These are phyloP conservation scores for Astrothelium subdiscretum DNA, from an alignment of 495 filamentous ascomycete species.

Conservation along the genomic window DNA sequence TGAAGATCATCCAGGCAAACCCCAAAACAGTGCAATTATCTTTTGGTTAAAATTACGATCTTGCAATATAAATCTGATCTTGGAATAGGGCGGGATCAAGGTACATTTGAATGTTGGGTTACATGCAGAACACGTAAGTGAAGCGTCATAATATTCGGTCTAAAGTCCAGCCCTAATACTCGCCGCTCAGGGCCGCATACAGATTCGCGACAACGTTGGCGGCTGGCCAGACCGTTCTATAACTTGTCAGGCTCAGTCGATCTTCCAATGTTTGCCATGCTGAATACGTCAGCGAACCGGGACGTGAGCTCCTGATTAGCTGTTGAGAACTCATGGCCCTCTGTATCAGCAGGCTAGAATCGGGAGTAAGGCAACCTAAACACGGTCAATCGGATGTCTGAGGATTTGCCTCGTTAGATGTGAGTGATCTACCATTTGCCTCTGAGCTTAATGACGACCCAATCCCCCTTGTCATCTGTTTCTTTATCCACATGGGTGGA, in stretches of 20 bases:
- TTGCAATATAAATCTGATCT: too few species aligned
- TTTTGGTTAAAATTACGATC: too few species aligned
- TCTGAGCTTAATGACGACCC: constrained; percentile 83
- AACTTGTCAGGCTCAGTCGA: not conserved
- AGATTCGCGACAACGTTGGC: not conserved
- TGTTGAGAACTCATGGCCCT: constrained; percentile 4
- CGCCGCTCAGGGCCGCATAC: not conserved
- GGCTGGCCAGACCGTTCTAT: not conserved
- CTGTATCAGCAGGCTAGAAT: constrained; percentile 17
- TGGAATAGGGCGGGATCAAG: too few species aligned
- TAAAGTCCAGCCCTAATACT: not conserved
- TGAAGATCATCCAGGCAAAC: not conserved
- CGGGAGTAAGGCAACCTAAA: constrained; percentile 28
- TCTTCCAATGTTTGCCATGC: not conserved
- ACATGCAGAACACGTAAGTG: not conserved
- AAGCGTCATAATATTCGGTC: not conserved
- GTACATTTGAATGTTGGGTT: not conserved
- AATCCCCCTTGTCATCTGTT: constrained; percentile 70
- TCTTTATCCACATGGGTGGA: constrained; percentile 94
- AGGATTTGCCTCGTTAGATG: not conserved
- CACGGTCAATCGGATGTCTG: not conserved
- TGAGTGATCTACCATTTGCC: constrained; percentile 73
- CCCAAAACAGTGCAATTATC: too few species aligned
- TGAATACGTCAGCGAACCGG: not conserved
- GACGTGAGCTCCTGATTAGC: not conserved